Evolutionary conservation across 331 rosid species (phyloP).

Genomic region (Phaseolus coccineus): DNA sequence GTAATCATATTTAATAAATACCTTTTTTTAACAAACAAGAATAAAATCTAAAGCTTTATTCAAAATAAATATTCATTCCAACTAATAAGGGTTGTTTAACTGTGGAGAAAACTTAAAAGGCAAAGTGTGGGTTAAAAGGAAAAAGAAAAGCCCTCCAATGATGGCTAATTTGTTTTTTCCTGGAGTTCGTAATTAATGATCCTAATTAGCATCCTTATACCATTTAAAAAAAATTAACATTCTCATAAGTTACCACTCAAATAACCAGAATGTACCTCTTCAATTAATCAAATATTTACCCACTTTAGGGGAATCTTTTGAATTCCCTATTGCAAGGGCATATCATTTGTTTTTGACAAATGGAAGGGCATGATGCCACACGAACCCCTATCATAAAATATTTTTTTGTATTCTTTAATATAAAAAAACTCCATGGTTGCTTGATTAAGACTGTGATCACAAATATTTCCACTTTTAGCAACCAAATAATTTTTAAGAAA

Average conservation of each 20-base stretch:
- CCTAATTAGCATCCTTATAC: background rate
- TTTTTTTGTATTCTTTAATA: background rate
- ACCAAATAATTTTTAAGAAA: background rate
- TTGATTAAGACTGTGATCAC: conserved; percentile 18
- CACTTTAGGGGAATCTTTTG: conserved; percentile 28
- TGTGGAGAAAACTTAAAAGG: too few species aligned
- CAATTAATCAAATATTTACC: conserved; percentile 28
- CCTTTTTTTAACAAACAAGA: too few species aligned
- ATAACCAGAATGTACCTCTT: background rate
- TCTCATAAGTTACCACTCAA: background rate
- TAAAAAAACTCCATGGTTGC: background rate
- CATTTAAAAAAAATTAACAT: background rate
- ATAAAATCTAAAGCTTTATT: too few species aligned
- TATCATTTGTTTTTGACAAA: background rate
- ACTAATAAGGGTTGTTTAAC: background rate
- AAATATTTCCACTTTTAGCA: conserved; percentile 39
- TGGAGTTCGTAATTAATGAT: background rate
- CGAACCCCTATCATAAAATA: conserved; percentile 1
- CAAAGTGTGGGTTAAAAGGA: too few species aligned
- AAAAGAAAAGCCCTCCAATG: background rate
- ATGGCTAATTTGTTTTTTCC: background rate
- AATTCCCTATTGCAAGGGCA: conserved; percentile 35
- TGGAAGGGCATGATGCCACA: conserved; percentile 41
- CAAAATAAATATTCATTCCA: too few species aligned
- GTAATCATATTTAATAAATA: too few species aligned